Percentiles rank a stretch among this genome's conserved stretches.
Conservation (phyloP, 2,329 filamentous ascomycete genomes). For the Arachnomyces sp. region DNA sequence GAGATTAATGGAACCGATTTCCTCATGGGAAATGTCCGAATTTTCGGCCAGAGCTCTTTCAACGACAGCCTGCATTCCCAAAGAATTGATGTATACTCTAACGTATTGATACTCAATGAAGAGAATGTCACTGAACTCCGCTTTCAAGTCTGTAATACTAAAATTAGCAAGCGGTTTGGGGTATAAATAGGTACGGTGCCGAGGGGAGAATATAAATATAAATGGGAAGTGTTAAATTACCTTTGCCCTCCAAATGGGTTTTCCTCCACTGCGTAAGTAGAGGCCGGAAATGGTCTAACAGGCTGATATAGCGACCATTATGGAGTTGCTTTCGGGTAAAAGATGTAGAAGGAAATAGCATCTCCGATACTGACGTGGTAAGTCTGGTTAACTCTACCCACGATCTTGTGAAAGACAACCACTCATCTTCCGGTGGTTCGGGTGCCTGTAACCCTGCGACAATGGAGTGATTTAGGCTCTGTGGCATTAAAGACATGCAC, state of each 20-base stretch:
- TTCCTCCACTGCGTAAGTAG: conserved; percentile 33
- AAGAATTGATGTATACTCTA: conserved; percentile 36
- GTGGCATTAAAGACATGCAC: conserved; percentile 46
- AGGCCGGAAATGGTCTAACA: conserved; percentile 41
- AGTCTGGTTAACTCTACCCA: conserved; percentile 45
- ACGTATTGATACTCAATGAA: conserved; percentile 48
- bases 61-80: conserved; percentile 51
- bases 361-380: conserved; percentile 46
- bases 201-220: neutral
- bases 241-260: conserved; percentile 24
- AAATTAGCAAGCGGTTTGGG: conserved; percentile 3
- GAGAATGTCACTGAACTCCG: conserved; percentile 40
- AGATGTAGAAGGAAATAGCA: conserved; percentile 42
- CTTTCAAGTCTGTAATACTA: conserved; percentile 9
- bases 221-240: conserved; percentile 6
- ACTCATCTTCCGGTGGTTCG: conserved; percentile 28
- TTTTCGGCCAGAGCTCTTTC: conserved; percentile 42
- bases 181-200: neutral
- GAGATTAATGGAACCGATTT: conserved; percentile 38
- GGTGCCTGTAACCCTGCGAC: conserved; percentile 35
- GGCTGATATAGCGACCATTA: conserved; percentile 44
- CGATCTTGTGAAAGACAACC: conserved; percentile 46
- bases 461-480: conserved; percentile 33
- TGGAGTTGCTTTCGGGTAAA: conserved; percentile 34
- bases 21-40: conserved; percentile 20